Evolutionary conservation across 1,284 basidiomycete genomes (phyloP).

Genomic region (Pyrrhoderma noxium): DNA sequence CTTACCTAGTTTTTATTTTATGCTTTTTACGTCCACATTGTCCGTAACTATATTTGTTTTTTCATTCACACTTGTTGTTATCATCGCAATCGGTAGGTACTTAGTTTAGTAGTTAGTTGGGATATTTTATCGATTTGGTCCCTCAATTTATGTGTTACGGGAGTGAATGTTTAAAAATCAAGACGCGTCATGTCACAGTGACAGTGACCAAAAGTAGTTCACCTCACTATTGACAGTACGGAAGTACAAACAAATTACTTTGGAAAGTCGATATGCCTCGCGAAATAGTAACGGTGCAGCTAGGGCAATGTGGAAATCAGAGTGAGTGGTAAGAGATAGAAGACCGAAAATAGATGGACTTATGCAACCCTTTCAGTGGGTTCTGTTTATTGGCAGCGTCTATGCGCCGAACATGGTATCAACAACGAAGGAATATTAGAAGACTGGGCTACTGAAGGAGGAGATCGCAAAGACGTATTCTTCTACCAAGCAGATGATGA

Average conservation of each 20-base stretch:
- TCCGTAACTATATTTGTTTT: conserved; percentile 4
- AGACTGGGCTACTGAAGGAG: conserved; percentile 90
- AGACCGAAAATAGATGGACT: too few relatives aligned
- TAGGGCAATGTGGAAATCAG: conserved; percentile 96
- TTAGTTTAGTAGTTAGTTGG: conserved; percentile 7
- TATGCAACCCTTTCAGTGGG: conserved; percentile 73
- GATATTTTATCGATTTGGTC: neutral
- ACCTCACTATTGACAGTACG: too few relatives aligned
- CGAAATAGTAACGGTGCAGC: conserved; percentile 81
- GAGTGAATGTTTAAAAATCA: too few relatives aligned
- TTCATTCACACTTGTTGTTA: conserved; percentile 16
- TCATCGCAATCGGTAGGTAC: conserved; percentile 13
- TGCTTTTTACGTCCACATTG: neutral
- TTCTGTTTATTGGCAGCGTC: conserved; percentile 90
- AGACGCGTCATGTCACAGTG: conserved; percentile 6
- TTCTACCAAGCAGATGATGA: conserved; percentile 99
- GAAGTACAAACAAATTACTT: neutral
- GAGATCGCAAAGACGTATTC: conserved; percentile 98
- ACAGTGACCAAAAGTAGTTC: too few relatives aligned
- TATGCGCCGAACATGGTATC: conserved; percentile 95
- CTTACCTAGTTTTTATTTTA: neutral
- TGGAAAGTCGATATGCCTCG: conserved; percentile 54
- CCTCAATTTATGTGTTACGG: neutral
- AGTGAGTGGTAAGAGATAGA: conserved; percentile 38
- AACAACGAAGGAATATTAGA: conserved; percentile 89